Percentiles rank a stretch among this genome's conserved stretches.
These are phyloP conservation scores for Metschnikowia amazonensis DNA, from an alignment of 805 yeast species.

Conservation along the genomic window DNA sequence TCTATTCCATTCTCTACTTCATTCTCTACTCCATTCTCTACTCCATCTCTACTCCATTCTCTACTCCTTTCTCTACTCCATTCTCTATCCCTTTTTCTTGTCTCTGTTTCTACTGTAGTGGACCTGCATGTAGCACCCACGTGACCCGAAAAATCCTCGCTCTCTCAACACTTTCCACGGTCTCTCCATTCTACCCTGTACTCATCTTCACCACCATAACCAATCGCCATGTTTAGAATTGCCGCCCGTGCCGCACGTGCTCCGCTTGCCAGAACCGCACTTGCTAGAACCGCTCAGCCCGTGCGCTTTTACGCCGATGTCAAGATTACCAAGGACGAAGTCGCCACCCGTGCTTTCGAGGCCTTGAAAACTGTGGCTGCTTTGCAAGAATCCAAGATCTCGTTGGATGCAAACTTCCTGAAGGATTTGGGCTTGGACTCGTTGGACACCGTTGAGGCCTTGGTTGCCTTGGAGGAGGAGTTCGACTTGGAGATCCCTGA, in stretches of 20 bases:
- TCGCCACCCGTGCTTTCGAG: conserved; percentile 74
- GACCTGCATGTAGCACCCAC: too few species aligned
- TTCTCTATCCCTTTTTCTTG: too few species aligned
- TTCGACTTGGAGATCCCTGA: conserved; percentile 82
- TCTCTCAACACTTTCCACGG: not conserved
- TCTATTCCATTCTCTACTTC: too few species aligned
- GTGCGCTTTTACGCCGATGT: conserved; percentile 58
- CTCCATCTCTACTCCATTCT: too few species aligned
- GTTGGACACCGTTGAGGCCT: conserved; percentile 89
- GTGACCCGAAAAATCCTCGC: conserved; percentile 1
- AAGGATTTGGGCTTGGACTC: conserved; percentile 88
- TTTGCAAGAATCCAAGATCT: conserved; percentile 41
- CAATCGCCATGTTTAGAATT: conserved; percentile 47
- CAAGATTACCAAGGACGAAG: conserved; percentile 70
- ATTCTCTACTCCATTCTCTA: too few species aligned
- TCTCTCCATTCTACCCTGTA: not conserved
- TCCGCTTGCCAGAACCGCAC: conserved; percentile 29
- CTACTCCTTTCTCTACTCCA: too few species aligned
- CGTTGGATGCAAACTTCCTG: conserved; percentile 51
- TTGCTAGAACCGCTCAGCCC: conserved; percentile 22
- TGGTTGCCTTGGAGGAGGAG: conserved; percentile 84
- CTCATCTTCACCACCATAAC: not conserved
- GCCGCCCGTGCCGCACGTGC: conserved; percentile 46
- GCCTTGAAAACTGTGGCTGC: conserved; percentile 61
- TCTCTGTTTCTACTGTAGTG: too few species aligned